Conservation (phyloP, 352 stramenopile species). For the Phytophthora pluvialis region DNA sequence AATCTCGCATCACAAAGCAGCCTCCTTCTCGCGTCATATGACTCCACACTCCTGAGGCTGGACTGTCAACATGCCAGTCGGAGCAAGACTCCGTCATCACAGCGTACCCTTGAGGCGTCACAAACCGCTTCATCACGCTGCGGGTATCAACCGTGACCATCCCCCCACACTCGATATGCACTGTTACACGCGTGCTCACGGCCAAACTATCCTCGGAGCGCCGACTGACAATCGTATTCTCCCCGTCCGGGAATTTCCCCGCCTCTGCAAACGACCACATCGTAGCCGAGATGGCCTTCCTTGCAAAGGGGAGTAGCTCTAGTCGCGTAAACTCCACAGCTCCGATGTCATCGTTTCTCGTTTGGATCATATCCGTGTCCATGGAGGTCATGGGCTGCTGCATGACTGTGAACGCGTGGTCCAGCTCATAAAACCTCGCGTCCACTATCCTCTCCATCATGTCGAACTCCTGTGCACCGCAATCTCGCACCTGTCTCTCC, state of each 20-base stretch:
- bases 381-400: constrained; percentile 2
- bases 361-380: constrained; percentile 15
- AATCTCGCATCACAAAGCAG: constrained; percentile 13
- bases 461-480: constrained; percentile 7
- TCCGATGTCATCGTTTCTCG: background rate
- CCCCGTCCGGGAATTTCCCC: constrained; percentile 12
- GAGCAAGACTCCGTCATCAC: constrained; percentile 14
- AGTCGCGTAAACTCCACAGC: constrained; percentile 8
- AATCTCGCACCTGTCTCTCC: constrained; percentile 3
- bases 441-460: constrained; percentile 23
- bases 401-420: background rate
- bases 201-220: constrained; percentile 13
- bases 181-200: constrained; percentile 1
- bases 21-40: constrained; percentile 14
- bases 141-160: constrained; percentile 10
- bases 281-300: background rate
- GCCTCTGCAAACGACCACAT: constrained; percentile 18
- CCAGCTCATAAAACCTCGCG: constrained; percentile 12
- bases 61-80: constrained; percentile 6
- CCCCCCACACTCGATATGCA: background rate
- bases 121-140: constrained; percentile 23
- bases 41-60: background rate
- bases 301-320: constrained; percentile 19
- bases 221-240: constrained; percentile 1
- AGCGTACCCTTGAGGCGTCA: background rate